A percentile compares a stretch with the other conserved stretches of the same genome.
Conservation (phyloP, 2,329 filamentous ascomycete genomes). For the Pseudopyricularia cyperi region DNA sequence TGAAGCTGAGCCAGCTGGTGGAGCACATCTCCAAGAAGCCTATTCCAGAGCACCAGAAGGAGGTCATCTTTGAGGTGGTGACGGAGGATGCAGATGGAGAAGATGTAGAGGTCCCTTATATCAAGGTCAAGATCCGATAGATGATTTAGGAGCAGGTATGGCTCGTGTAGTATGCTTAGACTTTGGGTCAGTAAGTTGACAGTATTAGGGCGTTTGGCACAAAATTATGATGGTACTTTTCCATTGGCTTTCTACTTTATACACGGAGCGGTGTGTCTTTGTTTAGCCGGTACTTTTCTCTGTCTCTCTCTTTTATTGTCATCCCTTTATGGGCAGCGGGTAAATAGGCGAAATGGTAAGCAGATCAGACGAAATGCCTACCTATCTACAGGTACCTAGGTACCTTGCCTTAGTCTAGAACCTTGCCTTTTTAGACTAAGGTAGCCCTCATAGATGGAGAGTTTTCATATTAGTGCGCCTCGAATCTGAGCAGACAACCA, state of each 20-base stretch:
- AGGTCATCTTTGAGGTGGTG: slow-evolving; percentile 92
- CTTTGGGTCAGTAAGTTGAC: background rate
- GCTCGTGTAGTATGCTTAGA: background rate
- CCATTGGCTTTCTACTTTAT: background rate
- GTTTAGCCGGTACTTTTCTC: background rate
- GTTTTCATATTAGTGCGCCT: too few species aligned
- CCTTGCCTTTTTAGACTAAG: too few species aligned
- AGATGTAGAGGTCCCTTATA: slow-evolving; percentile 94
- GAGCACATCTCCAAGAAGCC: slow-evolving; percentile 85
- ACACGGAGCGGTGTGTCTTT: background rate
- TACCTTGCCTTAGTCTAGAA: too few species aligned
- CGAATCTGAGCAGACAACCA: too few species aligned
- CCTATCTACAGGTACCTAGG: too few species aligned
- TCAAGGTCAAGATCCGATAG: slow-evolving; percentile 62
- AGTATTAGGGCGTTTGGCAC: background rate
- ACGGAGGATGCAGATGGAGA: slow-evolving; percentile 79
- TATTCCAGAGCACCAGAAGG: slow-evolving; percentile 82
- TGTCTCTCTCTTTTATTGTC: background rate
- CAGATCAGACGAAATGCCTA: too few species aligned
- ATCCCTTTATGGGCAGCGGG: too few species aligned
- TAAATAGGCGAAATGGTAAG: too few species aligned
- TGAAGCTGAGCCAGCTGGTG: slow-evolving; percentile 82
- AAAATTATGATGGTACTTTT: background rate
- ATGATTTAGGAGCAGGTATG: background rate
- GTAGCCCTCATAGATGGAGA: too few species aligned